A percentile compares a stretch with the other conserved stretches of the same genome.
Evolutionary conservation across 768 basidiomycete species (phyloP).

Genomic region (Asterophora parasitica): DNA sequence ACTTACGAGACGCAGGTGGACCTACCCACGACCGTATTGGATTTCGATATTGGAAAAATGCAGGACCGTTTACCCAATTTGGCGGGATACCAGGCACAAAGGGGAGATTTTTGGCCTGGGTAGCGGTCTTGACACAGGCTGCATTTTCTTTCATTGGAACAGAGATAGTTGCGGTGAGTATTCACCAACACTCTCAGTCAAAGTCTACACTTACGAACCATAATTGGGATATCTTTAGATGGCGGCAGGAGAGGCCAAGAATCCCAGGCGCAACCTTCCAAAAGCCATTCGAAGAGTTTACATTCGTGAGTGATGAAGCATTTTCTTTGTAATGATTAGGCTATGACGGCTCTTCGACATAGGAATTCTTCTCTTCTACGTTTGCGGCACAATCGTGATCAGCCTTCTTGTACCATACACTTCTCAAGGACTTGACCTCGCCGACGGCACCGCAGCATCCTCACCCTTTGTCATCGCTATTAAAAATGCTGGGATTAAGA

Average conservation of each 20-base stretch:
- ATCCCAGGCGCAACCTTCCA: constrained; percentile 47
- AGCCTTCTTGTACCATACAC: constrained; percentile 80
- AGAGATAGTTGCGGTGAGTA: no score
- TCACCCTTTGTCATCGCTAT: constrained; percentile 94
- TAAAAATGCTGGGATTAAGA: constrained; percentile 77
- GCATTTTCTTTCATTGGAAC: constrained; percentile 20
- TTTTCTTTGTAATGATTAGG: not conserved
- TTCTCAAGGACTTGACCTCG: constrained; percentile 47
- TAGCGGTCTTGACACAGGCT: constrained; percentile 69
- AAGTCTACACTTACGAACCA: no score
- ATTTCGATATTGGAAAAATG: constrained; percentile 81
- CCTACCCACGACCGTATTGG: constrained; percentile 72
- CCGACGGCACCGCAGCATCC: constrained; percentile 57
- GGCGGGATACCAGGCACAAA: constrained; percentile 55
- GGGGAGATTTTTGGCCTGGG: constrained; percentile 68
- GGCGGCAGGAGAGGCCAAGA: not conserved
- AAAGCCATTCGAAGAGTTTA: constrained; percentile 70
- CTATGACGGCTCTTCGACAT: constrained; percentile 23
- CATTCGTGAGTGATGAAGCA: constrained; percentile 39
- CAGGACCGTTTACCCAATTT: constrained; percentile 84
- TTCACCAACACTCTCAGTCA: no score
- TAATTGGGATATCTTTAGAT: no score
- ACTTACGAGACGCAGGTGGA: constrained; percentile 46
- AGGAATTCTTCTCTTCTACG: constrained; percentile 82
- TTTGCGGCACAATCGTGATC: constrained; percentile 66